Evolutionary conservation across 371 early-diverging fungal species (phyloP).

Genomic region (Rhizopus delemar): DNA sequence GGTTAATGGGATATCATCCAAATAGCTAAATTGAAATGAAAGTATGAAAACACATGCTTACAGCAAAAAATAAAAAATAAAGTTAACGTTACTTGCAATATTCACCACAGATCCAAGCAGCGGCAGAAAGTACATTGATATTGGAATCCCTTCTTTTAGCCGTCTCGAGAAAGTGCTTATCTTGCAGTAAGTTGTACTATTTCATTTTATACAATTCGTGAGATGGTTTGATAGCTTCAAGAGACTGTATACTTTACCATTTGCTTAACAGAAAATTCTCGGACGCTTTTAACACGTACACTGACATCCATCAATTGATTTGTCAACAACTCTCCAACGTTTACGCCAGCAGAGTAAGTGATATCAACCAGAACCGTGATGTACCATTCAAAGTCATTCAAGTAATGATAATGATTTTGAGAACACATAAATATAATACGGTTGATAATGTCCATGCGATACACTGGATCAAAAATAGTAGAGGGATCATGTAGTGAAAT

Average conservation of each 20-base stretch:
- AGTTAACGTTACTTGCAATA: constrained; percentile 58
- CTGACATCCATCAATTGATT: constrained; percentile 86
- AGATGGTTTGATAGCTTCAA: not conserved
- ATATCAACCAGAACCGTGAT: constrained; percentile 78
- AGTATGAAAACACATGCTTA: not conserved
- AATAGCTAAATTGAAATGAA: constrained; percentile 19
- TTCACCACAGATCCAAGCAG: constrained; percentile 91
- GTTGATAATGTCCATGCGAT: constrained; percentile 79
- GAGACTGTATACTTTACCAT: constrained; percentile 57
- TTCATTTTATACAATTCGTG: not conserved
- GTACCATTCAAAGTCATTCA: constrained; percentile 96
- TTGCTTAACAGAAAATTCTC: constrained; percentile 72
- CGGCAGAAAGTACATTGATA: constrained; percentile 77
- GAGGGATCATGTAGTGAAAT: constrained; percentile 42
- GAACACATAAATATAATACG: constrained; percentile 83
- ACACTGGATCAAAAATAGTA: constrained; percentile 67
- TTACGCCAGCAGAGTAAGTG: constrained; percentile 71
- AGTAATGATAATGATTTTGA: constrained; percentile 77
- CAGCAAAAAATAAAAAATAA: not conserved
- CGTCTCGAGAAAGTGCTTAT: constrained; percentile 64
- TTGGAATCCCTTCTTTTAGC: constrained; percentile 67
- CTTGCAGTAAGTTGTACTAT: constrained; percentile 59
- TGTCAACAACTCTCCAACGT: constrained; percentile 69
- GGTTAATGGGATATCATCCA: constrained; percentile 53
- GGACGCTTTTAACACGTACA: constrained; percentile 85